Evolutionary conservation across 2,329 filamentous ascomycete species (phyloP).

Genomic region (Whalleya microplaca): DNA sequence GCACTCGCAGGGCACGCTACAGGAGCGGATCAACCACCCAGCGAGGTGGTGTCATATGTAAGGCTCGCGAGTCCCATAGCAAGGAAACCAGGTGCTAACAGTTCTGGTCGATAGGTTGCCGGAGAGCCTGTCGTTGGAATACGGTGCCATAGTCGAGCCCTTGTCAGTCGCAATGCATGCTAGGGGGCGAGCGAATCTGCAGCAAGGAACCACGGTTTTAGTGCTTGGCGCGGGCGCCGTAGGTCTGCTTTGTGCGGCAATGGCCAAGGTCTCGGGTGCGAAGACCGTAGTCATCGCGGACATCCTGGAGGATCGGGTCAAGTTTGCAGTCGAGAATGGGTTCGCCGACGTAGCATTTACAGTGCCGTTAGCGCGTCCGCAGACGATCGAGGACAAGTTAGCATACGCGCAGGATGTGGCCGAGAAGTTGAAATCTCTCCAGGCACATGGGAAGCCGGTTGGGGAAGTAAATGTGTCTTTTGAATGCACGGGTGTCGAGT

Average conservation of each 20-base stretch:
- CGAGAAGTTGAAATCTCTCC: conserved; percentile 43
- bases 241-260: conserved; percentile 62
- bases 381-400: conserved; percentile 57
- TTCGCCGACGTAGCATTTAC: conserved; percentile 58
- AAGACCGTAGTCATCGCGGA: conserved; percentile 57
- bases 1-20: conserved; percentile 62
- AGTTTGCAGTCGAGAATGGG: conserved; percentile 59
- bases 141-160: conserved; percentile 63
- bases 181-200: conserved; percentile 48
- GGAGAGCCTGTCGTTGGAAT: conserved; percentile 49
- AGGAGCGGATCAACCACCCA: conserved; percentile 59
- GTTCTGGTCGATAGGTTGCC: conserved; percentile 47
- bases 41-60: conserved; percentile 61
- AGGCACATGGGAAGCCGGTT: conserved; percentile 47
- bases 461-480: conserved; percentile 70
- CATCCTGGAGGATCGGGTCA: conserved; percentile 58
- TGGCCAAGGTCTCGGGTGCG: conserved; percentile 53
- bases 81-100: neutral
- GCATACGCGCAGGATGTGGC: conserved; percentile 55
- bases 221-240: conserved; percentile 66
- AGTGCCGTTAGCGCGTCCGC: conserved; percentile 49
- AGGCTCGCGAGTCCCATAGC: neutral
- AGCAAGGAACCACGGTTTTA: conserved; percentile 48
- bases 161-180: conserved; percentile 64
- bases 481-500: conserved; percentile 80